These are phyloP conservation scores for Fusarium ramigenum DNA, from an alignment of 2,329 filamentous ascomycete species.

Conservation along the genomic window DNA sequence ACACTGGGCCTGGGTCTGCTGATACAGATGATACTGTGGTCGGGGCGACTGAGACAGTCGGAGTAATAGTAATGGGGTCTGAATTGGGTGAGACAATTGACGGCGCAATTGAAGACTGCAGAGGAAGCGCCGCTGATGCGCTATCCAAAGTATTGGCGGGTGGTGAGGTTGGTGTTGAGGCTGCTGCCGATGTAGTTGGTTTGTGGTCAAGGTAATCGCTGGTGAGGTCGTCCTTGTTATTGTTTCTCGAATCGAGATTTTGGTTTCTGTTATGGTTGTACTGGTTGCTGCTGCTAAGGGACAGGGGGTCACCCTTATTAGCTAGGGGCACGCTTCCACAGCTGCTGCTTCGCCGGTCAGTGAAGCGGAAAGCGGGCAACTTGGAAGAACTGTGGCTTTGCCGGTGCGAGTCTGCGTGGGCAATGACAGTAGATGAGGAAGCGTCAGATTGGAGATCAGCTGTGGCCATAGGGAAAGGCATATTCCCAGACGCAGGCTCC, in stretches of 20 bases:
- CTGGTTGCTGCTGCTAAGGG: slow-evolving; percentile 22
- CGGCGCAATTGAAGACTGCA: slow-evolving; percentile 36
- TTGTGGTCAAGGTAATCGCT: slow-evolving; percentile 17
- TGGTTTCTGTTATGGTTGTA: slow-evolving; percentile 24
- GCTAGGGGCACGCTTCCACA: slow-evolving; percentile 40
- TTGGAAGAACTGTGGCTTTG: slow-evolving; percentile 65
- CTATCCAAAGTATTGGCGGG: slow-evolving; percentile 31
- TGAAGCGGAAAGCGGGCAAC: slow-evolving; percentile 64
- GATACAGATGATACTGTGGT: slow-evolving; percentile 23
- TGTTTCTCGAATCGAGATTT: slow-evolving; percentile 31
- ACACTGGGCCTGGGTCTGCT: slow-evolving; percentile 25
- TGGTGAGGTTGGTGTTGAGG: slow-evolving; percentile 27
- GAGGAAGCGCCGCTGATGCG: slow-evolving; percentile 30
- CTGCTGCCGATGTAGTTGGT: background rate
- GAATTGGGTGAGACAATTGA: slow-evolving; percentile 44
- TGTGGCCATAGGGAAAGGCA: slow-evolving; percentile 11
- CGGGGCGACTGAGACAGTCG: slow-evolving; percentile 32
- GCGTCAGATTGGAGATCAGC: slow-evolving; percentile 27
- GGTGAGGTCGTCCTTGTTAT: slow-evolving; percentile 19
- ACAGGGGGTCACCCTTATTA: slow-evolving; percentile 29
- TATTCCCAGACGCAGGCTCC: slow-evolving; percentile 8
- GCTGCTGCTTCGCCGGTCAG: slow-evolving; percentile 53
- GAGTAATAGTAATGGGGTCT: slow-evolving; percentile 28
- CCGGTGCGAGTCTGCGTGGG: slow-evolving; percentile 56
- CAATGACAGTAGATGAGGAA: slow-evolving; percentile 18